Evolutionary conservation across 305 asterid species (phyloP).

Genomic region (Fraxinus greggii): DNA sequence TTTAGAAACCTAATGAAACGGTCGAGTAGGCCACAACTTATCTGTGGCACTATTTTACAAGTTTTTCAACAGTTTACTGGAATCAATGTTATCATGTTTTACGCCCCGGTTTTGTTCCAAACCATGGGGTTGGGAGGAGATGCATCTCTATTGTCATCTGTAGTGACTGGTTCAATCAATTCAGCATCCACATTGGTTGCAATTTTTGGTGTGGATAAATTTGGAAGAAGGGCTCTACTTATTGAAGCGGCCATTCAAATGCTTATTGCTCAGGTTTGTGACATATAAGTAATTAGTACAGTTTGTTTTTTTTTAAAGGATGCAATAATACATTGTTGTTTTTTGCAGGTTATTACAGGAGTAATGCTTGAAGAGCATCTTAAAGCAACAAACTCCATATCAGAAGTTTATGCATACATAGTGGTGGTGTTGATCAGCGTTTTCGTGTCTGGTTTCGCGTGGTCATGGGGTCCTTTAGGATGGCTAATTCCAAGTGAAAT

Average conservation of each 20-base stretch:
- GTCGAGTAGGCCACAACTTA: conserved; percentile 37
- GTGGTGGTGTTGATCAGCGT: conserved; percentile 29
- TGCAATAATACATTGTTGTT: not conserved
- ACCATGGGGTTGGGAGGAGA: conserved; percentile 45
- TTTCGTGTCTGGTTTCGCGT: conserved; percentile 42
- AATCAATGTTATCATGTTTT: conserved; percentile 61
- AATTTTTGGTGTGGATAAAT: conserved; percentile 37
- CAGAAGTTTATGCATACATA: conserved; percentile 7
- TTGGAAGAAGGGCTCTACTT: conserved; percentile 38
- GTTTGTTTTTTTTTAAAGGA: not conserved
- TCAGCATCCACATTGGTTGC: conserved; percentile 36
- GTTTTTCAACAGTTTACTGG: conserved; percentile 46
- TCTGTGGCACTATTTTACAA: conserved; percentile 33
- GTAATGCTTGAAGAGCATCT: conserved; percentile 1
- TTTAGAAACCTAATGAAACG: conserved; percentile 27
- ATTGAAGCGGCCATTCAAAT: conserved; percentile 40
- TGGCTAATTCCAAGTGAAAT: conserved; percentile 60
- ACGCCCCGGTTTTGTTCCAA: conserved; percentile 58
- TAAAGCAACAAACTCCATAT: conserved; percentile 23
- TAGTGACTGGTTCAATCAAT: conserved; percentile 35
- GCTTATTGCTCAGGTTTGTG: conserved; percentile 37
- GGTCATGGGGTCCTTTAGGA: conserved; percentile 62
- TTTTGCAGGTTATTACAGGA: conserved; percentile 15
- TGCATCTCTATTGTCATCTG: conserved; percentile 42
- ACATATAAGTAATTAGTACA: not conserved